These are phyloP conservation scores for Thielaviopsis punctulata DNA, from an alignment of 2,329 filamentous ascomycete genomes.

Conservation along the genomic window DNA sequence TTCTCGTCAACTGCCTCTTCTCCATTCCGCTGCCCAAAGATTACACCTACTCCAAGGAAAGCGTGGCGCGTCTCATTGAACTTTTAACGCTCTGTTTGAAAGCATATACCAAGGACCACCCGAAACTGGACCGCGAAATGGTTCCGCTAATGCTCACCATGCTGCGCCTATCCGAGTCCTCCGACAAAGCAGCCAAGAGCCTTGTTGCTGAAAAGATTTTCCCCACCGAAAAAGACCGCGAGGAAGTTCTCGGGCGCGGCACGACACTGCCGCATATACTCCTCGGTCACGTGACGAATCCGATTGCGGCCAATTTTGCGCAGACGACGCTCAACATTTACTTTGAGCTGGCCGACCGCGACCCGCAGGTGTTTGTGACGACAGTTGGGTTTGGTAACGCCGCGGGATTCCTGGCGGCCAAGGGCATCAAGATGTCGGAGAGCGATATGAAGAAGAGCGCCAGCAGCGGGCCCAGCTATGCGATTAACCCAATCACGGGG, in stretches of 20 bases:
- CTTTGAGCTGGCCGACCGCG: conserved; percentile 71
- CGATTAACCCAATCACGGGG: conserved; percentile 73
- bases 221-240: conserved; percentile 60
- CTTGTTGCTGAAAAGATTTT: conserved; percentile 52
- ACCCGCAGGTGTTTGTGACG: conserved; percentile 63
- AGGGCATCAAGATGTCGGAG: conserved; percentile 20
- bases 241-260: conserved; percentile 58
- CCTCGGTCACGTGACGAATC: conserved; percentile 59
- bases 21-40: conserved; percentile 13
- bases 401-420: conserved; percentile 61
- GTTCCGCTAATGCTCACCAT: conserved; percentile 11
- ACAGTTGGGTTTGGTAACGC: conserved; percentile 94
- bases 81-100: conserved; percentile 4
- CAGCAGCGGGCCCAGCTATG: conserved; percentile 20
- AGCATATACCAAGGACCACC: conserved; percentile 7
- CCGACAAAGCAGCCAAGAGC: conserved; percentile 22
- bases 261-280: conserved; percentile 59
- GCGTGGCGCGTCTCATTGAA: conserved; percentile 2
- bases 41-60: conserved; percentile 11
- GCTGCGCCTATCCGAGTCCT: conserved; percentile 11
- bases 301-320: conserved; percentile 53
- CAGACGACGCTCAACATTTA: conserved; percentile 61
- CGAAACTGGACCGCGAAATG: conserved; percentile 8
- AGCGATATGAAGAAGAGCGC: conserved; percentile 8
- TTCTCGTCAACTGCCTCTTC: conserved; percentile 14